phyloP scores from a whole-genome alignment of 257 asterid species.

The Solanum rostratum region DNA sequence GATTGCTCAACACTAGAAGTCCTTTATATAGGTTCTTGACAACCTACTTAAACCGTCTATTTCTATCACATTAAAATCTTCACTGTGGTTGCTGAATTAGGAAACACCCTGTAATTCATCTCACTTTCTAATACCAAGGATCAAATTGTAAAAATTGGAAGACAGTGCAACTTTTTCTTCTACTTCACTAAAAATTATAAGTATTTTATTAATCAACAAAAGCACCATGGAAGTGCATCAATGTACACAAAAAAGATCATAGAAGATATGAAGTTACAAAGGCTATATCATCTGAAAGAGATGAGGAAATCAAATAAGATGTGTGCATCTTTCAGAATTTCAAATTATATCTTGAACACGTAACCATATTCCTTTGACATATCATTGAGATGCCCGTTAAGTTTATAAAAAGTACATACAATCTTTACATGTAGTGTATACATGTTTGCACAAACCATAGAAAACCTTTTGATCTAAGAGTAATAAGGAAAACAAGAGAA shows the following conservation, averaged over 20 bases:
- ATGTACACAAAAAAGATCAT: background rate
- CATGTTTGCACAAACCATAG: background rate
- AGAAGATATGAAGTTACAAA: background rate
- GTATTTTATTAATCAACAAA: background rate
- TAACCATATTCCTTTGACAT: background rate
- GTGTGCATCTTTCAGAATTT: background rate
- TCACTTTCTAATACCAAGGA: background rate
- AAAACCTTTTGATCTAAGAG: background rate
- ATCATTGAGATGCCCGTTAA: background rate
- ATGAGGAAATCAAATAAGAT: background rate
- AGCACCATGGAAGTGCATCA: background rate
- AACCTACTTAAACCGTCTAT: background rate
- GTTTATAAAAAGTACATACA: background rate
- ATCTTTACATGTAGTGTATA: background rate
- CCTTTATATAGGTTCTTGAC: background rate
- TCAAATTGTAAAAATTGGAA: background rate
- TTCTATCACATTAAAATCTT: background rate
- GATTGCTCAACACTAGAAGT: background rate
- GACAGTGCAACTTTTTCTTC: background rate
- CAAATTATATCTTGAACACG: background rate
- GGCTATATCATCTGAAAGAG: background rate
- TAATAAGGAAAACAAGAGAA: background rate
- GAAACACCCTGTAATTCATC: background rate
- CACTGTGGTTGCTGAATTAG: background rate
- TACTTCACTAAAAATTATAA: background rate